Evolutionary conservation across 2,329 filamentous ascomycete genomes (phyloP), one percentile per base, ranked within the genome.

Genomic region (Fusarium sp.): DNA sequence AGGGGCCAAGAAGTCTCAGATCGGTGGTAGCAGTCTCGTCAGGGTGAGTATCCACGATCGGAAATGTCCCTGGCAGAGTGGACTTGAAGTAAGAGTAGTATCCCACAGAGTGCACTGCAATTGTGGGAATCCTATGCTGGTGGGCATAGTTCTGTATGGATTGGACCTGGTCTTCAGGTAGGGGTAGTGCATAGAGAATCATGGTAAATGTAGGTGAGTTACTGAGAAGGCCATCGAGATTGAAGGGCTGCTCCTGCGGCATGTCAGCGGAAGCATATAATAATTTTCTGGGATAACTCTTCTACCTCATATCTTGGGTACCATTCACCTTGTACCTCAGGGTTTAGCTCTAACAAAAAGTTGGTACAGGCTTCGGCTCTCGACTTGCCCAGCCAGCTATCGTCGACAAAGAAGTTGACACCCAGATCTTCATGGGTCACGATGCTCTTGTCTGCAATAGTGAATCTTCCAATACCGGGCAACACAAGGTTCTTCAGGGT

Each of bases 401-500:
- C 90, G 66, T 97, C 93, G 1, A 99, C 85, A 76, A 99, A 99
- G 85, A 99, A 99, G 81, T 99, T 99, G 68, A 98, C 91, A 7
- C 97, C 96, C 42, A 99, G 84, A 76, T 99, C 96, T 44, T 90
- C 85, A 72, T 97, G 91, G 2, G 84, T 85, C n/a, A 99, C 94
- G 4, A 86, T 79, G 2, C 90, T 88, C 9, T 92, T 90, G 76
- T 99, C 96, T 55, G 92, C 91, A 67, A 99, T 97, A 1, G 93
- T 97, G 79, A 98, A 99, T 27, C 90, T 88, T 11, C 96, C 97
- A 74, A 98, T 92, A 90, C 90, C 93, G 61, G 96, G 96, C 11
- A 99, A 84, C 5, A 99, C 93, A n/a, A 99, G 88, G 78, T 99
- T 99, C 85, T 99, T 99, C 67, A 99, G 86, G 0, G 94, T 91